Base-by-base conservation (phyloP, 345 rosid genomes). In the Populus davidiana region DNA sequence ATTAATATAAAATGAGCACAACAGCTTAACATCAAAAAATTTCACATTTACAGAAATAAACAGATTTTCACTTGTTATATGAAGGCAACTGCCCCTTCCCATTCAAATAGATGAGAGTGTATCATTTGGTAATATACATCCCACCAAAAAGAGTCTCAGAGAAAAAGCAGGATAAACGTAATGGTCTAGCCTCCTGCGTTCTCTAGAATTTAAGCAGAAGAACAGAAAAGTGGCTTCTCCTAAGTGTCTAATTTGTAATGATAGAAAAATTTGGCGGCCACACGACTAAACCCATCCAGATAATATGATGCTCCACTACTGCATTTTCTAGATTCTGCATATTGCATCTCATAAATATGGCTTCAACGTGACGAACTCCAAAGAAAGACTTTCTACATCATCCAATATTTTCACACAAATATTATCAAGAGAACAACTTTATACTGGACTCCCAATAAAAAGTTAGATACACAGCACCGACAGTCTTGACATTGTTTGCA, bases 401-500 rank as follows among this genome's bases (percentile, higher is more conserved):
- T 27, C 29, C 64, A 59, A 4, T 10, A 23, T n/a, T 59, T 59
- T 59, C 27, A 49, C 18, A 10, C 47, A 36, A n/a, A 38, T 9
- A 69, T 20, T 23, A 39, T 43, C 43, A 21, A 23, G 52, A 23
- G 13, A 21, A 11, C 25, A 69, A 13, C 41, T 39, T n/a, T 38
- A 38, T 10, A n/a, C 23, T 59, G 29, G 8, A 41, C 29, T 67
- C 5, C 43, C 39, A 9, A n/a, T 10, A 10, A 23, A 23, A 23
- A 59, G 25, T 23, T 10, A 59, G 64, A 59, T 29, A 59, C 13
- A 21, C 14, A 18, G 2, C 39, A 10, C 39, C 70, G 20, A 16
- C 7, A 77, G 23, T 5, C 14, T 10, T 39, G 21, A 43, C 5
- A 69, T 18, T 76, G 41, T 68, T 84, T 54, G 81, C 94, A 95